These are phyloP conservation scores for Chrysoporthe puriensis DNA, from an alignment of 2,329 filamentous ascomycete genomes.

Conservation along the genomic window DNA sequence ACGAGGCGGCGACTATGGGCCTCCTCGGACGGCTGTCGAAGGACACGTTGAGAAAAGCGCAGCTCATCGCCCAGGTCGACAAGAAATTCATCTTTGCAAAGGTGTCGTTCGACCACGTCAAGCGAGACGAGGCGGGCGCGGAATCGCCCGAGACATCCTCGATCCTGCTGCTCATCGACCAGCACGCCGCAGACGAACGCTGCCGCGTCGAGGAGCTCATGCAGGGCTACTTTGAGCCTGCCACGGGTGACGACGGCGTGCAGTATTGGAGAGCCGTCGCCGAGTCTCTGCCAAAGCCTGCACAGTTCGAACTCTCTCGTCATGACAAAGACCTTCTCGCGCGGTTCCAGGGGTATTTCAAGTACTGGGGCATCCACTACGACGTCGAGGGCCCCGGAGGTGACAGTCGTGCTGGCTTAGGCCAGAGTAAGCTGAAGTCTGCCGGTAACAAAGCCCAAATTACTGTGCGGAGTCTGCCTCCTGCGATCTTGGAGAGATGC, in stretches of 20 bases:
- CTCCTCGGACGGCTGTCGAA: conserved; percentile 62
- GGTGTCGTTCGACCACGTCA: conserved; percentile 41
- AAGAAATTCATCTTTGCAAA: conserved; percentile 83
- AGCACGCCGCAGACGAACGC: conserved; percentile 93
- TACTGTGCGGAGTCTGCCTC: conserved; percentile 58
- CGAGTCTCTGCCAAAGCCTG: conserved; percentile 51
- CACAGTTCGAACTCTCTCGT: conserved; percentile 67
- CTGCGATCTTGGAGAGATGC: conserved; percentile 76
- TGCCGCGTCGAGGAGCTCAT: conserved; percentile 78
- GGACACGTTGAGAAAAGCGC: conserved; percentile 58
- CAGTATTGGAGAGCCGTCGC: conserved; percentile 35
- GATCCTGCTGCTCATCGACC: conserved; percentile 78
- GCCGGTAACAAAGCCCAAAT: conserved; percentile 30
- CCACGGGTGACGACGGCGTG: conserved; percentile 14
- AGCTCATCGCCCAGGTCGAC: conserved; percentile 82
- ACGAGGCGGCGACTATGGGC: conserved; percentile 31
- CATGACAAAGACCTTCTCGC: conserved; percentile 65
- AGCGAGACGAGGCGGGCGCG: conserved; percentile 29
- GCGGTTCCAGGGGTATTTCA: conserved; percentile 60
- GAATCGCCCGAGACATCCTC: neutral
- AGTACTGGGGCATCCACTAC: conserved; percentile 75
- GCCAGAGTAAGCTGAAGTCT: neutral
- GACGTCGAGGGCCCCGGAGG: conserved; percentile 35
- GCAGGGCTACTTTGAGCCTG: conserved; percentile 48
- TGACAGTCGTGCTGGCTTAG: neutral